These are phyloP conservation scores for Xerocomus nothofagi DNA, from an alignment of 1,284 basidiomycete species.

Conservation along the genomic window DNA sequence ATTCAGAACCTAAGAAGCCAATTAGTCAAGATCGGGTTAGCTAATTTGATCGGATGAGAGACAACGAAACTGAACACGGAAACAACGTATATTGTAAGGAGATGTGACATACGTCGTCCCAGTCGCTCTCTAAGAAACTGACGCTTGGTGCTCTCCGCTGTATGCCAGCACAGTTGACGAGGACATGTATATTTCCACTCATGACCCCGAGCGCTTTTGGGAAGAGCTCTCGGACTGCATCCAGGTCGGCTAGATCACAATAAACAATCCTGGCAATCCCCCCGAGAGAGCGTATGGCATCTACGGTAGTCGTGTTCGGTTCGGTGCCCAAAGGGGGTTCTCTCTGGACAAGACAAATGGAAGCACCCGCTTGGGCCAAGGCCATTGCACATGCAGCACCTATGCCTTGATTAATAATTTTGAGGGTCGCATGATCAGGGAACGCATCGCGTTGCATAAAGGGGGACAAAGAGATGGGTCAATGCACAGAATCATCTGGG, in stretches of 20 bases:
- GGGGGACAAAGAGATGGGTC: constrained; percentile 12
- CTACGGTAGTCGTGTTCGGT: constrained; percentile 57
- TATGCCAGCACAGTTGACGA: constrained; percentile 95
- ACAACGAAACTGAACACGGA: constrained; percentile 7
- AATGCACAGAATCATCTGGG: constrained; percentile 11
- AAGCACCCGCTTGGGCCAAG: constrained; percentile 78
- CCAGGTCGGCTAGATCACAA: constrained; percentile 74
- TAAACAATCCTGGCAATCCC: constrained; percentile 55
- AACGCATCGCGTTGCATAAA: constrained; percentile 16
- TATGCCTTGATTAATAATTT: constrained; percentile 52
- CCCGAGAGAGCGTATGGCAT: constrained; percentile 50
- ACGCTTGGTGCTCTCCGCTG: constrained; percentile 83
- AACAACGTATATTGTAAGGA: constrained; percentile 11
- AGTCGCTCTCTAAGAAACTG: constrained; percentile 82
- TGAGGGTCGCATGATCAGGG: constrained; percentile 9
- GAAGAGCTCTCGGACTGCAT: constrained; percentile 67
- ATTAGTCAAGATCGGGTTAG: constrained; percentile 14
- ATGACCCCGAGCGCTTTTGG: constrained; percentile 61
- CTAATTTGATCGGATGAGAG: constrained; percentile 15
- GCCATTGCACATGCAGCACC: constrained; percentile 73
- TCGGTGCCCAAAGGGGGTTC: constrained; percentile 34
- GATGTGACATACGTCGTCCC: constrained; percentile 79
- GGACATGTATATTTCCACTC: constrained; percentile 74
- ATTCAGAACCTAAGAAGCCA: constrained; percentile 58
- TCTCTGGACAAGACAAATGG: constrained; percentile 78